These are phyloP conservation scores for Hydnum rufescens DNA, from an alignment of 768 basidiomycete genomes.

Conservation along the genomic window DNA sequence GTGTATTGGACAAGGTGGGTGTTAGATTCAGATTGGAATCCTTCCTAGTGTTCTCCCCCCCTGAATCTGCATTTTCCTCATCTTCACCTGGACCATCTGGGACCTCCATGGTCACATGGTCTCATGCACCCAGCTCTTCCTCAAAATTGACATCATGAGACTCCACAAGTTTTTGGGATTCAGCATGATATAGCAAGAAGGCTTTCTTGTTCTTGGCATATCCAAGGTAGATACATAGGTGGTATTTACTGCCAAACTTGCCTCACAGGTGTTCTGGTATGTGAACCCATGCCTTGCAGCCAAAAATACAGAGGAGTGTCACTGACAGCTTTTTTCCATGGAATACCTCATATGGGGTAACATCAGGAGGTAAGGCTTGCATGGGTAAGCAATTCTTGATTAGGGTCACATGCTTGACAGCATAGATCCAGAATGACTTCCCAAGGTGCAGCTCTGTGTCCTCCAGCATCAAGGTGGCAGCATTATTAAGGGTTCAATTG, in stretches of 20 bases:
- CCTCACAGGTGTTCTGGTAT: slow-evolving; percentile 17
- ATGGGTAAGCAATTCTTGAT: neutral
- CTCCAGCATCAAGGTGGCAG: neutral
- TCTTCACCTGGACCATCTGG: too few species aligned
- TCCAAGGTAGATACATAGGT: slow-evolving; percentile 23
- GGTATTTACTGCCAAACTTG: slow-evolving; percentile 8
- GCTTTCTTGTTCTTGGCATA: slow-evolving; percentile 20
- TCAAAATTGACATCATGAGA: neutral
- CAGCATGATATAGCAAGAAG: slow-evolving; percentile 18
- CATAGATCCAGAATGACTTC: slow-evolving; percentile 3
- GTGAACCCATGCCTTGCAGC: slow-evolving; percentile 23
- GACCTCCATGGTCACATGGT: too few species aligned
- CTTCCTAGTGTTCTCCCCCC: too few species aligned
- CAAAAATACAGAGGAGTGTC: slow-evolving; percentile 20
- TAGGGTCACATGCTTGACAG: neutral
- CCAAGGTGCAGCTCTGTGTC: slow-evolving; percentile 3
- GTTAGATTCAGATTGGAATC: too few species aligned
- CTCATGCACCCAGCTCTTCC: too few species aligned
- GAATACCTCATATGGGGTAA: slow-evolving; percentile 7
- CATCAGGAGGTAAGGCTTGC: neutral
- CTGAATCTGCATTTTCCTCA: too few species aligned
- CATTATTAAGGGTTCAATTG: slow-evolving; percentile 4
- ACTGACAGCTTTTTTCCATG: slow-evolving; percentile 10
- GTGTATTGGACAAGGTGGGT: too few species aligned
- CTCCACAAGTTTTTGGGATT: neutral